Conservation (phyloP, 345 rosid species). For the Passiflora organensis region DNA sequence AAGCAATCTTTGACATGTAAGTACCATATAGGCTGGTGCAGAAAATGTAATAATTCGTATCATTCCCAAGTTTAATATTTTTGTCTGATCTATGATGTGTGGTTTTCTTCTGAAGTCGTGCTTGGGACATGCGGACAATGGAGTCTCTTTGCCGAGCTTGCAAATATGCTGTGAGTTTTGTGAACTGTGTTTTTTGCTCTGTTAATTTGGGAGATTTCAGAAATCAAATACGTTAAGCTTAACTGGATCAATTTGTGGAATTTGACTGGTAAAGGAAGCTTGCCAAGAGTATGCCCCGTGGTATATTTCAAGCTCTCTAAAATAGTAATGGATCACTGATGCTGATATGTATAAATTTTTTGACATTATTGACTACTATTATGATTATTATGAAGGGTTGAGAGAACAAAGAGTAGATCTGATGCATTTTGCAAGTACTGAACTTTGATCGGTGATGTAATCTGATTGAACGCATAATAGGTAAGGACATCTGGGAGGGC, state of each 20-base stretch:
- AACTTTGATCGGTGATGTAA: too few relatives aligned
- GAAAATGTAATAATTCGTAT: background rate
- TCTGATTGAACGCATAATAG: constrained; percentile 33
- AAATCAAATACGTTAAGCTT: constrained; percentile 2
- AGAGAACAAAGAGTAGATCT: too few relatives aligned
- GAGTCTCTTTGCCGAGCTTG: constrained; percentile 99
- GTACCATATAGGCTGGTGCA: constrained; percentile 26
- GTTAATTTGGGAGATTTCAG: constrained; percentile 5
- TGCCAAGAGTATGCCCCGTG: background rate
- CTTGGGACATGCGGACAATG: constrained; percentile 99
- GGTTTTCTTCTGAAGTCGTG: constrained; percentile 62
- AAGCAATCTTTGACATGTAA: constrained; percentile 87
- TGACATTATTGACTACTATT: too few relatives aligned
- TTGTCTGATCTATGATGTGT: constrained; percentile 19
- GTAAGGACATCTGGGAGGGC: constrained; percentile 93
- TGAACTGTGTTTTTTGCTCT: constrained; percentile 7
- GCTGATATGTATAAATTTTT: too few relatives aligned
- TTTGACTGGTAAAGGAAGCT: background rate
- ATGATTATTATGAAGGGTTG: too few relatives aligned
- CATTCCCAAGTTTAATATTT: constrained; percentile 8
- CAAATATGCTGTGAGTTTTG: constrained; percentile 90
- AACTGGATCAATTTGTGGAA: background rate
- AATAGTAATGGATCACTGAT: background rate
- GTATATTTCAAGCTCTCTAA: background rate
- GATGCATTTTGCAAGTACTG: too few relatives aligned